Base-by-base conservation (phyloP, 345 rosid species). In the Erodium maritimum region DNA sequence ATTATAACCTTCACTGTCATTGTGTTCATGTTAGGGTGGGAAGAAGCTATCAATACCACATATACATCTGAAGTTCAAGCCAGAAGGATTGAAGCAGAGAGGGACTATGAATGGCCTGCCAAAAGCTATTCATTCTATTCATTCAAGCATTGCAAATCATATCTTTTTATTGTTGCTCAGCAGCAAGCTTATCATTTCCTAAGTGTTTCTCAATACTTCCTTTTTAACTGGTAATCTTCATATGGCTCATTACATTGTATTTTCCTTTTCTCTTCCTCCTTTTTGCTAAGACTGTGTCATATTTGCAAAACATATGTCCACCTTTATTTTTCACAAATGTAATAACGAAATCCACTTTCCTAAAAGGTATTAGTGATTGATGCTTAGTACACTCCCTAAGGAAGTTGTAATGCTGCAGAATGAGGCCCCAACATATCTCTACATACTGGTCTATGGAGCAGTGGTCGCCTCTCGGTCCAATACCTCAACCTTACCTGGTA, bases 61-160 rank as follows among this genome's bases (percentile, higher is more conserved):
- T 77, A 75, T 86, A 60, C 84, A 94, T 77, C 71, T 91, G 50
- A 84, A 76, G 66, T 91, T 84, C 83, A 88, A 77, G 82, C 88
- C 99, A 58, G 95, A 91, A 60, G 89, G 91, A 22, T 61, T 91
- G 66, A 84, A 91, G 81, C 99, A 91, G 73, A 95, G 88, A 62
- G 96, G 86, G 61, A 82, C 95, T 56, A 63, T 88, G 52, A 80
- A 78, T 54, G 73, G 85, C 59, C 75, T 91, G 64, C 99, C 99
- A 33, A 91, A 86, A 79, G 99, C 99, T 70, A 83, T 91, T 51
- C n/a, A n/a, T n/a, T n/a, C n/a, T n/a, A n/a, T n/a, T n/a, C 82
- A 91, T 17, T 79, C 95, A 24, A 88, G 91, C 86, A 88, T 91
- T 62, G 79, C 99, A 50, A 72, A 74, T 57, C 55, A 77, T 68